Evolutionary conservation across 2,329 filamentous ascomycete species (phyloP).

Genomic region (Fusarium sp.): DNA sequence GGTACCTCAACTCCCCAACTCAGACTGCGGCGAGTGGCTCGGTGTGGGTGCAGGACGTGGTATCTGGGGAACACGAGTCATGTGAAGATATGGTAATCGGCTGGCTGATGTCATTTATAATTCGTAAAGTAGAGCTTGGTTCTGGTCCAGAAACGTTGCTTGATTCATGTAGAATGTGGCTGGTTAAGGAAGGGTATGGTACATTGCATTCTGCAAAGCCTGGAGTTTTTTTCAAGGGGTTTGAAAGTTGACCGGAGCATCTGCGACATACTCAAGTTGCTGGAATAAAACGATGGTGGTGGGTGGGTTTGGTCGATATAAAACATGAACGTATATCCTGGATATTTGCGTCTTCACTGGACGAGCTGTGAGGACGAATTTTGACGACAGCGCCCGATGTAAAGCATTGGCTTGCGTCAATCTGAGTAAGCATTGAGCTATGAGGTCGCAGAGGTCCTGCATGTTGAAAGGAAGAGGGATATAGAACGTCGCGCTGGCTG

Average conservation of each 20-base stretch:
- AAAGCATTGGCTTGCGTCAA: not conserved
- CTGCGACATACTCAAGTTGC: slow-evolving; percentile 38
- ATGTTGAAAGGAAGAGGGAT: not conserved
- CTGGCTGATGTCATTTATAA: slow-evolving; percentile 36
- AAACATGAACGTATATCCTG: slow-evolving; percentile 36
- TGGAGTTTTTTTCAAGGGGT: slow-evolving; percentile 46
- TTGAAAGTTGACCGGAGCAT: slow-evolving; percentile 42
- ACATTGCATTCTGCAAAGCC: slow-evolving; percentile 49
- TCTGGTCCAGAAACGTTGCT: slow-evolving; percentile 27
- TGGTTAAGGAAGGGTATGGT: slow-evolving; percentile 42
- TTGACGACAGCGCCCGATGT: not conserved
- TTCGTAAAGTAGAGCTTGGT: slow-evolving; percentile 13
- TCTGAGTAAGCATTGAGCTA: not conserved
- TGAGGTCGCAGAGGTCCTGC: slow-evolving; percentile 7
- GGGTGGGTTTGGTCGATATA: slow-evolving; percentile 38
- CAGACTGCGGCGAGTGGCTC: slow-evolving; percentile 85
- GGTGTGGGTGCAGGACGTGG: slow-evolving; percentile 86
- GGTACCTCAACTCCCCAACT: slow-evolving; percentile 79
- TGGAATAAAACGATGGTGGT: slow-evolving; percentile 40
- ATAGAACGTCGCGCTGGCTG: slow-evolving; percentile 19
- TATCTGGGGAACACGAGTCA: slow-evolving; percentile 79
- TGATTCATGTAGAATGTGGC: slow-evolving; percentile 46
- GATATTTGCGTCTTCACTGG: slow-evolving; percentile 8
- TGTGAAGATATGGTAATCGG: slow-evolving; percentile 46
- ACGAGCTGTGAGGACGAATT: slow-evolving; percentile 2